phyloP scores from a whole-genome alignment of 1,284 basidiomycete genomes.

The Marasmius fiardii region DNA sequence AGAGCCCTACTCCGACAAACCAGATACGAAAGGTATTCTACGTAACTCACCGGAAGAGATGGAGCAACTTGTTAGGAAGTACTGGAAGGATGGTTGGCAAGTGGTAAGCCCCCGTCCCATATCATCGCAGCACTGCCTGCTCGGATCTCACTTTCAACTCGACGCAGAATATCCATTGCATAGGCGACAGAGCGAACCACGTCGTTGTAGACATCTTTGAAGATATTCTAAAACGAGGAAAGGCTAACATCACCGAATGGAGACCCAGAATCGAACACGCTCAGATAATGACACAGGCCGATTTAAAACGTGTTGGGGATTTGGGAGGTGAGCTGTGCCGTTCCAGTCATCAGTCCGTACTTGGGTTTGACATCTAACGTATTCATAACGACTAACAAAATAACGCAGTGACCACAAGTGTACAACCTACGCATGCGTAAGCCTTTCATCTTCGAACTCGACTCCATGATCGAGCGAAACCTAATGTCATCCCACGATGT shows the following conservation, averaged over 20 bases:
- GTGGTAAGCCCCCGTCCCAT: conserved; percentile 47
- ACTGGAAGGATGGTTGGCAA: conserved; percentile 69
- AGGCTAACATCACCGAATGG: conserved; percentile 38
- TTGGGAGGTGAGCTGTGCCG: conserved; percentile 60
- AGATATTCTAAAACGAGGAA: conserved; percentile 16
- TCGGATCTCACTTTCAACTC: background rate
- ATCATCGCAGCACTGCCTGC: too few relatives aligned
- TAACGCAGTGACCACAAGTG: conserved; percentile 91
- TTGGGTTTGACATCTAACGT: background rate
- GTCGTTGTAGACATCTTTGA: conserved; percentile 82
- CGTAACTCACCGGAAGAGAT: conserved; percentile 53
- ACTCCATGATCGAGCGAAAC: too few relatives aligned
- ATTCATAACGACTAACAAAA: too few relatives aligned
- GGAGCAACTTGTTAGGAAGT: conserved; percentile 52
- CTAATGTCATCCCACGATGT: background rate
- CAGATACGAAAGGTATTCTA: conserved; percentile 69
- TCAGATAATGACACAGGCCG: conserved; percentile 75
- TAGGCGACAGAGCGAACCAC: conserved; percentile 87
- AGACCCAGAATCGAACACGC: conserved; percentile 88
- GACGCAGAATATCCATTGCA: conserved; percentile 80
- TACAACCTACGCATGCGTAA: conserved; percentile 91
- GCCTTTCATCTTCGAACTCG: conserved; percentile 20
- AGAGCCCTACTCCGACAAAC: conserved; percentile 81
- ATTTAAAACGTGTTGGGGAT: conserved; percentile 65
- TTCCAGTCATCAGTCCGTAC: background rate